Evolutionary conservation across 73 alveolate genomes (phyloP), one percentile per base, ranked within the genome.

Genomic region (Symbiodinium natans): DNA sequence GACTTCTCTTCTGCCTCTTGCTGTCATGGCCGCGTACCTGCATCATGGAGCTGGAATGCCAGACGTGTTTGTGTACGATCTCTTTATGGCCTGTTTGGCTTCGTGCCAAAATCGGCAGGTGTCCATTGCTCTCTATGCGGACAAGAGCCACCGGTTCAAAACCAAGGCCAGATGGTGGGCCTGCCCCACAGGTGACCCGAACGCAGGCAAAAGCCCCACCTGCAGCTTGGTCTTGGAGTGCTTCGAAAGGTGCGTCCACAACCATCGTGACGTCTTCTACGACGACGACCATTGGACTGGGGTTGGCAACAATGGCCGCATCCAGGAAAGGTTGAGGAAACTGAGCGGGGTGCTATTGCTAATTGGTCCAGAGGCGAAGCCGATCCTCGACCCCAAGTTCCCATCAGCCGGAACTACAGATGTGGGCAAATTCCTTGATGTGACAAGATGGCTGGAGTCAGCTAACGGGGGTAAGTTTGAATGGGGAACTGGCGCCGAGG

Each of bases 81-180:
- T 86, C 31, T 86, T 86, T 19, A 29, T n/a, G 40, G 93, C 93
- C 6, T 86, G 93, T 41, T 56, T 86, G 25, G 93, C 93, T 0
- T 86, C 93, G 4, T 86, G 93, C 83, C 93, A 86, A 43, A 56
- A 11, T 73, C 43, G 48, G 29, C 36, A n/a, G 39, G 2, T 86
- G 38, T 56, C 74, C 31, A 56, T 56, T 21, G 74, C 74, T 9
- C 74, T 56, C 74, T 56, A 21, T 9, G 83, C 41, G 33, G 52
- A 77, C 86, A 3, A 39, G 33, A 2, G 36, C 86, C 39, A 8
- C 54, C 13, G 11, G 41, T n/a, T 7, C 83, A 77, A 7, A 21
- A 33, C 40, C 39, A 48, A n/a, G 83, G 93, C 56, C 6, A 10
- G 40, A 29, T 54, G 39, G 74, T 56, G 74, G 74, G 74, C 74